phyloP scores from a whole-genome alignment of 1,284 basidiomycete species.

The Puccinia polysora region DNA sequence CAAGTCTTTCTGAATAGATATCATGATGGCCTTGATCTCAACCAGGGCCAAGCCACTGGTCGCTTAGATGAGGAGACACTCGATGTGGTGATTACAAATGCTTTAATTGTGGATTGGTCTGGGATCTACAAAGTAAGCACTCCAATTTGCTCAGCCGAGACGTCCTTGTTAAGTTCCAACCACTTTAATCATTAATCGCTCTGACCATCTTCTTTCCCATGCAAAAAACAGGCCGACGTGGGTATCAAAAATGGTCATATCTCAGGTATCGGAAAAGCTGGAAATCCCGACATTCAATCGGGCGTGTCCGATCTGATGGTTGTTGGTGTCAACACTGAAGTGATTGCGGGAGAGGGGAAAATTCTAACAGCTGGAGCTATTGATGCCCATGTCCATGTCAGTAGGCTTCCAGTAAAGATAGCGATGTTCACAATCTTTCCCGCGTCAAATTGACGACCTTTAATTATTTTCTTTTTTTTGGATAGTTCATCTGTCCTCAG shows the following conservation, averaged over 20 bases:
- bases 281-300: constrained; percentile 91
- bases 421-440: background rate
- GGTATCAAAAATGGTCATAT: constrained; percentile 83
- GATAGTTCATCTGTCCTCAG: constrained; percentile 81
- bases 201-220: background rate
- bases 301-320: constrained; percentile 69
- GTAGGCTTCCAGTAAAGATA: background rate
- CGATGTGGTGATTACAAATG: constrained; percentile 91
- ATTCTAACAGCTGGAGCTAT: constrained; percentile 90
- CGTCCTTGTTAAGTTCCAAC: background rate
- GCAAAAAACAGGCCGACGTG: constrained; percentile 73
- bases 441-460: no score
- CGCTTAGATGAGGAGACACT: constrained; percentile 66
- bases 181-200: constrained; percentile 1
- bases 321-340: constrained; percentile 83
- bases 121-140: constrained; percentile 81
- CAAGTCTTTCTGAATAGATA: background rate
- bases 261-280: constrained; percentile 86
- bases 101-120: constrained; percentile 87
- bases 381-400: constrained; percentile 81
- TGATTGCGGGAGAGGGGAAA: constrained; percentile 88
- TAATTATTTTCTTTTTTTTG: constrained; percentile 25
- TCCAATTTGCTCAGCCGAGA: no score
- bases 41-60: constrained; percentile 72
- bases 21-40: constrained; percentile 43